Conservation (phyloP, 345 rosid genomes). For the Syzygium oleosum region DNA sequence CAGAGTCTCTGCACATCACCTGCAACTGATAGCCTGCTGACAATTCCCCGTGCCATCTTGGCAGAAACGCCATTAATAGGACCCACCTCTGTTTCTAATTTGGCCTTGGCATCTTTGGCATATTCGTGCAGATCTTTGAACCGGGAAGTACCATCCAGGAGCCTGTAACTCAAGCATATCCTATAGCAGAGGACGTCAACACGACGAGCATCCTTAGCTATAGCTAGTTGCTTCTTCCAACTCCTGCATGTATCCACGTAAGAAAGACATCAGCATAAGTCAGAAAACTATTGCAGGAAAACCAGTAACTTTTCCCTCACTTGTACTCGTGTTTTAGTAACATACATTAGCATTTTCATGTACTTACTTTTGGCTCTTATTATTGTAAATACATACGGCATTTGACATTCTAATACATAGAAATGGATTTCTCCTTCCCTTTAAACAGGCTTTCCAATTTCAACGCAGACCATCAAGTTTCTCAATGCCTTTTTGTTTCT, state of each 20-base stretch:
- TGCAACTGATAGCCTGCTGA: conserved; percentile 80
- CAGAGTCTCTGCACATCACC: conserved; percentile 73
- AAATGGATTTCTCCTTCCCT: not conserved
- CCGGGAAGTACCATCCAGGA: conserved; percentile 64
- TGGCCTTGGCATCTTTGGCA: conserved; percentile 61
- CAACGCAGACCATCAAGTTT: not conserved
- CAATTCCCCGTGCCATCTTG: conserved; percentile 76
- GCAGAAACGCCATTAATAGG: conserved; percentile 60
- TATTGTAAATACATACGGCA: not conserved
- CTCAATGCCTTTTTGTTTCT: not conserved
- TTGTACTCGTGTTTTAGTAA: not conserved
- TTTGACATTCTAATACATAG: not conserved
- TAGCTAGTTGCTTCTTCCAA: conserved; percentile 83
- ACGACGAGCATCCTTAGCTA: conserved; percentile 88
- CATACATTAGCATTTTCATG: not conserved
- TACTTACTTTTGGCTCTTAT: not conserved
- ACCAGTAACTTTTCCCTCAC: not conserved
- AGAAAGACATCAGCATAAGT: not conserved
- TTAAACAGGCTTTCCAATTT: not conserved
- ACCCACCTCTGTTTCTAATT: conserved; percentile 80
- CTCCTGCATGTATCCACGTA: conserved; percentile 29
- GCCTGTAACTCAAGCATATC: conserved; percentile 71
- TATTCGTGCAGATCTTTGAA: conserved; percentile 64
- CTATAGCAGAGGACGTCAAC: conserved; percentile 79
- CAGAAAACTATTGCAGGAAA: not conserved